These are phyloP conservation scores for Tolypocladium pustulatum DNA, from an alignment of 2,329 filamentous ascomycete genomes.

Conservation along the genomic window DNA sequence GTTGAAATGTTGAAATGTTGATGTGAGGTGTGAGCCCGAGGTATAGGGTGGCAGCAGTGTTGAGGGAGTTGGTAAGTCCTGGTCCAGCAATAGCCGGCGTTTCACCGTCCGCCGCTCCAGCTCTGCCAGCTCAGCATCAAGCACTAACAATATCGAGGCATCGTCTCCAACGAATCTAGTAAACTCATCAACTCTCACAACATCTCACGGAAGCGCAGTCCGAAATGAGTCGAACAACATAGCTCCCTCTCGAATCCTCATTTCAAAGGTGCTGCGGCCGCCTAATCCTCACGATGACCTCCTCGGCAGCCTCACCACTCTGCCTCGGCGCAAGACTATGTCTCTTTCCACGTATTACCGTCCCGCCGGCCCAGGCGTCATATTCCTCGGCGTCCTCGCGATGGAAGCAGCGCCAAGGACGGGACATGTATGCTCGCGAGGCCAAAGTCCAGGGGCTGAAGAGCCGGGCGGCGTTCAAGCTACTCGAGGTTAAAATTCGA, in stretches of 20 bases:
- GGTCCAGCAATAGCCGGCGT: neutral
- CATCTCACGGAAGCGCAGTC: neutral
- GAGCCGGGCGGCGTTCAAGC: slow-evolving; percentile 86
- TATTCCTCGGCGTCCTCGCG: slow-evolving; percentile 51
- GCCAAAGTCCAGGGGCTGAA: slow-evolving; percentile 74
- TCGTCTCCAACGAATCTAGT: neutral
- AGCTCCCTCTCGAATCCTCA: neutral
- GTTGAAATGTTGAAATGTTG: neutral
- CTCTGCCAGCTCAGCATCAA: neutral
- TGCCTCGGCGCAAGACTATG: neutral
- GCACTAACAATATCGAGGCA: neutral
- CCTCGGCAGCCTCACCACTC: neutral
- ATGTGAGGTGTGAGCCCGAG: neutral
- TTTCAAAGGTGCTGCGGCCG: neutral
- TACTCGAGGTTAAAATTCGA: slow-evolving; percentile 61
- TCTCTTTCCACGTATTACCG: neutral
- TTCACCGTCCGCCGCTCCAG: neutral
- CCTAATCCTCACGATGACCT: neutral
- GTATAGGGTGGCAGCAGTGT: neutral
- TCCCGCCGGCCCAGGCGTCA: neutral
- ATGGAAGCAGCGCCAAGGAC: slow-evolving; percentile 74
- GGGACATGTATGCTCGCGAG: slow-evolving; percentile 61
- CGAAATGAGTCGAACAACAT: neutral
- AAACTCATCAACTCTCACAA: neutral
- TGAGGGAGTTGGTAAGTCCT: neutral